Evolutionary conservation across 1,284 basidiomycete species (phyloP).

Genomic region (Moesziomyces parantarcticus): DNA sequence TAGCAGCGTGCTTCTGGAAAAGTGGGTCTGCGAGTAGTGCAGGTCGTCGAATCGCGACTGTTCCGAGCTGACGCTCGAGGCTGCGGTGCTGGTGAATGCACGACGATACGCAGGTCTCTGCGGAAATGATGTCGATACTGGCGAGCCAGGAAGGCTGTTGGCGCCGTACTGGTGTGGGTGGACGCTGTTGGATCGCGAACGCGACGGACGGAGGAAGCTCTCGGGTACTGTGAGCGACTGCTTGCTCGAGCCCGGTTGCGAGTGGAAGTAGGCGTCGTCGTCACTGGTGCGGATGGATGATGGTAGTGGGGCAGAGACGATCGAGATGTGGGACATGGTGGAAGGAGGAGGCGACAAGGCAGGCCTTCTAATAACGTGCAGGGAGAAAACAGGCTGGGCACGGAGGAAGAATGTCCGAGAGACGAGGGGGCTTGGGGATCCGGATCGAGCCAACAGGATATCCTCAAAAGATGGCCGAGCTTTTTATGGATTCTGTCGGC

Average conservation of each 20-base stretch:
- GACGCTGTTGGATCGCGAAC: conserved; percentile 18
- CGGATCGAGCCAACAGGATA: conserved; percentile 13
- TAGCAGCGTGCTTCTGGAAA: conserved; percentile 34
- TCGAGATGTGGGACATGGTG: conserved; percentile 39
- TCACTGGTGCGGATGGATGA: conserved; percentile 11
- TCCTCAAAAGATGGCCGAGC: conserved; percentile 4
- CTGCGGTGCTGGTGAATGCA: conserved; percentile 19
- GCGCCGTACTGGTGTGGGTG: conserved; percentile 1
- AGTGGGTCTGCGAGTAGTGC: conserved; percentile 45
- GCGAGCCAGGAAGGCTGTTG: conserved; percentile 23
- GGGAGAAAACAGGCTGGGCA: not conserved
- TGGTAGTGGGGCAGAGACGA: conserved; percentile 21
- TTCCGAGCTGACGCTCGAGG: conserved; percentile 13
- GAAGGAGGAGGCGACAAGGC: conserved; percentile 2
- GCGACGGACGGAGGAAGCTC: conserved; percentile 7
- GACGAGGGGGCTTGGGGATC: conserved; percentile 2
- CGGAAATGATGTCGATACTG: conserved; percentile 14
- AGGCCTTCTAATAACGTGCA: no score
- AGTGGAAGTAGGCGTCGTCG: conserved; percentile 16
- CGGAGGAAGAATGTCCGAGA: not conserved
- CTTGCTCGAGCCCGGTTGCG: conserved; percentile 18
- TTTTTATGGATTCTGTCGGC: conserved; percentile 12
- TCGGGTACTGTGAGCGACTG: conserved; percentile 21
- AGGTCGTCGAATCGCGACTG: conserved; percentile 29
- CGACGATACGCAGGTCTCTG: conserved; percentile 23